Evolutionary conservation across 768 basidiomycete species (phyloP), one percentile per base, ranked within the genome.

Genomic region (Calocybe indica): DNA sequence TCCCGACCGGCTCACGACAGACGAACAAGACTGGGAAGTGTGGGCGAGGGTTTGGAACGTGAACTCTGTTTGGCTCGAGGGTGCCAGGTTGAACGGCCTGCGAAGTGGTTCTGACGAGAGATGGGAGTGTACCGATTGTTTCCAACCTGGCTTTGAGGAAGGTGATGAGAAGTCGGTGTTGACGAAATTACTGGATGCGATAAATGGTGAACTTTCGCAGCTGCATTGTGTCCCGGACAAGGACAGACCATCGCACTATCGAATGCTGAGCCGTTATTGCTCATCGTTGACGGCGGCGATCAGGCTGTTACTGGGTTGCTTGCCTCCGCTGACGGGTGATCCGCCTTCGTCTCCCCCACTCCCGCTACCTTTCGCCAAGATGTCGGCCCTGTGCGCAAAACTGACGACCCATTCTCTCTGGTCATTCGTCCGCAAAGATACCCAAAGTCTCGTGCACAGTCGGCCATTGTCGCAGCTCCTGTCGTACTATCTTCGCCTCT

Each of bases 1-100:
- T 48, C 59, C 67, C 47, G 55, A 57, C 3, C 54, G 58, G 37
- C 42, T 84, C 8, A 60, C 61, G 7, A 54, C 50, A 8, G 55
- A 57, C 6, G 60, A 64, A 10, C 54, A 56, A 31, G 62, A 68
- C 43, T 73, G 67, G 66, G 53, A 45, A 9, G 57, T 62, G 6
- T 76, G 74, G 59, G 72, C 74, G 1, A 78, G 82, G 8, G 52
- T 80, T 3, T 82, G 83, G 78, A 67, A 68, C 12, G 68, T 76
- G 12, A 61, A 79, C 13, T 72, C 78, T 0, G 79, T 80, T 6
- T 94, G 88, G 85, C 58, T 90, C 3, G 86, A 89, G 55, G 92
- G 94, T 1, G 74, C 78, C 6, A 75, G 72, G 45, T 71, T 92
- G 13, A 96, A 97, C 56, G 75, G 78, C 0, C 61, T 82, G 9